Conservation (phyloP, 176 grass and related monocot species). For the Avena atlantica region DNA sequence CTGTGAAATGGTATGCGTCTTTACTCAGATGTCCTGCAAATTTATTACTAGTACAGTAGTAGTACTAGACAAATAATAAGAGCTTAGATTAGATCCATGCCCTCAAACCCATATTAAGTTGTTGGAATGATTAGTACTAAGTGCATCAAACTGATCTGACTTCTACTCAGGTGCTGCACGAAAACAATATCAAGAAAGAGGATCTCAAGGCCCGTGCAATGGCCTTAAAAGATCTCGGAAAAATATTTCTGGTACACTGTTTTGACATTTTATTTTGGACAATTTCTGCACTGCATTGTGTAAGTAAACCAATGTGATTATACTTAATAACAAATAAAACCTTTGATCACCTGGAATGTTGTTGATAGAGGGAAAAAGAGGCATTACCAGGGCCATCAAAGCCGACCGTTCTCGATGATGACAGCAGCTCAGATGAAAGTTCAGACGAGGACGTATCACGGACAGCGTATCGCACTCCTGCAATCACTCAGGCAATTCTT, state of each 20-base stretch:
- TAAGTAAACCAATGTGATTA: background rate
- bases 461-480: conserved; percentile 75
- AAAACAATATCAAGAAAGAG: conserved; percentile 92
- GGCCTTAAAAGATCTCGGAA: conserved; percentile 90
- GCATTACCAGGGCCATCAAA: conserved; percentile 72
- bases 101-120: background rate
- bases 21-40: background rate
- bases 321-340: background rate
- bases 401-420: conserved; percentile 71
- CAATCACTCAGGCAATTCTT: conserved; percentile 83
- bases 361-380: conserved; percentile 76
- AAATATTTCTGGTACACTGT: conserved; percentile 76
- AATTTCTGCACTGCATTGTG: conserved; percentile 4
- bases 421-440: conserved; percentile 80
- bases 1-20: conserved; percentile 82
- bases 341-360: conserved; percentile 26
- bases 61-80: background rate
- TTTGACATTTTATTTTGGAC: conserved; percentile 12
- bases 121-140: background rate
- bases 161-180: conserved; percentile 74
- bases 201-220: conserved; percentile 77
- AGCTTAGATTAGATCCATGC: background rate
- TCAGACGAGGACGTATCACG: conserved; percentile 72
- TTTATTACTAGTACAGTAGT: background rate
- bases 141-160: background rate